phyloP scores from a whole-genome alignment of 169 alveolate genomes.

The Plasmodium chabaudi region DNA sequence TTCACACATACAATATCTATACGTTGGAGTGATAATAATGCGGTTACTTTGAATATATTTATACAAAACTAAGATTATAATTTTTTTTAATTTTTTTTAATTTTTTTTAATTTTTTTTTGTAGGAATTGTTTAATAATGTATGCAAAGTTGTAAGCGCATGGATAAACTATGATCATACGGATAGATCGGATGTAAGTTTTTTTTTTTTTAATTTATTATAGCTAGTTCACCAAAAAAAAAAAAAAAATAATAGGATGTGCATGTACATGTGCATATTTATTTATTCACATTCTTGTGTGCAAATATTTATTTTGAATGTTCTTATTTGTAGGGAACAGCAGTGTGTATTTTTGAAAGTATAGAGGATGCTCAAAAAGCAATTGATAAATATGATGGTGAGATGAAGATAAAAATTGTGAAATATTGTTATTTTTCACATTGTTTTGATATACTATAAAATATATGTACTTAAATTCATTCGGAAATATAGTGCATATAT shows the following conservation, averaged over 20 bases:
- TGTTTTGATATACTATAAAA: background rate
- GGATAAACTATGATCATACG: conserved; percentile 76
- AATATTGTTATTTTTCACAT: background rate
- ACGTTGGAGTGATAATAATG: too few relatives aligned
- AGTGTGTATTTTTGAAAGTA: conserved; percentile 69
- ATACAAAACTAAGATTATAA: background rate
- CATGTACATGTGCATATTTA: background rate
- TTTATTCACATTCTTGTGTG: background rate
- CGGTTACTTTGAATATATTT: too few relatives aligned
- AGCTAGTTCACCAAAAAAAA: background rate
- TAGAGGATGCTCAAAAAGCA: conserved; percentile 72
- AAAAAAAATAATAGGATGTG: background rate
- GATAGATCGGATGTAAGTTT: conserved; percentile 75
- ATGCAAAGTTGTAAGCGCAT: conserved; percentile 68
- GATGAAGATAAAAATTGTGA: background rate
- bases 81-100: too few relatives aligned
- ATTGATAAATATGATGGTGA: conserved; percentile 75
- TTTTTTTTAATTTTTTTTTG: background rate
- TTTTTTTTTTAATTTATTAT: background rate
- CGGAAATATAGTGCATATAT: too few relatives aligned
- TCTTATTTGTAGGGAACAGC: conserved; percentile 65
- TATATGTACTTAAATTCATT: too few relatives aligned
- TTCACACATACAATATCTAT: background rate
- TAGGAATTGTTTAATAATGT: conserved; percentile 71
- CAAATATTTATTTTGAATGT: background rate